Conservation (phyloP, 2,329 filamentous ascomycete species). For the Colletotrichum sojae region DNA sequence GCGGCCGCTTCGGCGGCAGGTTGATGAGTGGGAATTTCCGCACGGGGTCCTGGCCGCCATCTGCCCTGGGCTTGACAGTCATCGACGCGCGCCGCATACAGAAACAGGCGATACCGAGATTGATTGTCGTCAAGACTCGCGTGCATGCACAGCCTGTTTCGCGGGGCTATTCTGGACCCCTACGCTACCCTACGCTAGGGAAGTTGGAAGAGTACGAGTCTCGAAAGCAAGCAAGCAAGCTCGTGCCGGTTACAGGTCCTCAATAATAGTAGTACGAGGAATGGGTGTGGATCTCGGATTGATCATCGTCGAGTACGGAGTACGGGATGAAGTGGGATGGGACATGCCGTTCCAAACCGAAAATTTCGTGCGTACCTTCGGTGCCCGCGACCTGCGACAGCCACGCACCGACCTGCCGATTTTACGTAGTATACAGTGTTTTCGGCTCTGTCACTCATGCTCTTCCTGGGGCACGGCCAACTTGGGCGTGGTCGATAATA, state of each 20-base stretch:
- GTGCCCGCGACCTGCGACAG: constrained; percentile 7
- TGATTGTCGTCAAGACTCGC: constrained; percentile 25
- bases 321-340: constrained; percentile 22
- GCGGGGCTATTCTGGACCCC: constrained; percentile 31
- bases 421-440: background rate
- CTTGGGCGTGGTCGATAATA: background rate
- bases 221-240: background rate
- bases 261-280: background rate
- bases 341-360: constrained; percentile 12
- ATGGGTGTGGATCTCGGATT: constrained; percentile 23
- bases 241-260: background rate
- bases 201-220: constrained; percentile 19
- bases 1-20: constrained; percentile 19
- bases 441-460: background rate
- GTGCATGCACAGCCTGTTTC: constrained; percentile 39
- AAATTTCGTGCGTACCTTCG: constrained; percentile 1
- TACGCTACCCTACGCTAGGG: too few species aligned
- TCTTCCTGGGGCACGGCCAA: background rate
- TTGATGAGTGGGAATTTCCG: constrained; percentile 20
- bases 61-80: constrained; percentile 14
- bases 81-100: constrained; percentile 1
- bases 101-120: constrained; percentile 35
- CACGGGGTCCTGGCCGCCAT: background rate
- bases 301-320: constrained; percentile 13
- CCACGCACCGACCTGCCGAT: constrained; percentile 7